Evolutionary conservation across 192 early-diverging fungal species (phyloP).

Genomic region (Chytriomyces sp.): DNA sequence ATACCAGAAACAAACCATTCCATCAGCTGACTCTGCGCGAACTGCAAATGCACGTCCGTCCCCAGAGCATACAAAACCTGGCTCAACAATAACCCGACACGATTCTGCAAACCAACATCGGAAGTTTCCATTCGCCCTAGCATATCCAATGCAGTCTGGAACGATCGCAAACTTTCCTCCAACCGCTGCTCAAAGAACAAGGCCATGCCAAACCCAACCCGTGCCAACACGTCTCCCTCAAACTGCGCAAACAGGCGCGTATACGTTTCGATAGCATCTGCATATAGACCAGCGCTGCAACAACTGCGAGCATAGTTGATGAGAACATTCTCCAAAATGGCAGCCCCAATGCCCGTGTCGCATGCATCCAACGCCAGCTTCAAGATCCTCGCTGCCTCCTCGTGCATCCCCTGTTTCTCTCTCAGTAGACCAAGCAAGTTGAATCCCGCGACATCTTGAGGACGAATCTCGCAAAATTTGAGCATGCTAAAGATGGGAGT

Average conservation of each 20-base stretch:
- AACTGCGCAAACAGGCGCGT: conserved; percentile 32
- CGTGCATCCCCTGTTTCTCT: conserved; percentile 73
- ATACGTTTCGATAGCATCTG: conserved; percentile 61
- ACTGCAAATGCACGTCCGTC: conserved; percentile 68
- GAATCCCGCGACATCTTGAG: conserved; percentile 57
- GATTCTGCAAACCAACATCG: conserved; percentile 56
- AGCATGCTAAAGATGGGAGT: conserved; percentile 53
- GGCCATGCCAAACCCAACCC: conserved; percentile 70
- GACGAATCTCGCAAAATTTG: conserved; percentile 65
- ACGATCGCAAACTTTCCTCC: conserved; percentile 68
- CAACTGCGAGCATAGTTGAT: conserved; percentile 71
- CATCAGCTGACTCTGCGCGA: conserved; percentile 82
- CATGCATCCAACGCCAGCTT: conserved; percentile 43
- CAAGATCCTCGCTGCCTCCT: conserved; percentile 69
- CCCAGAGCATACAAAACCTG: conserved; percentile 92
- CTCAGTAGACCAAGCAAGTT: conserved; percentile 77
- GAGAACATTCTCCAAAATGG: conserved; percentile 56
- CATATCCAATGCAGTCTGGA: conserved; percentile 72
- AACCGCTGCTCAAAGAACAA: conserved; percentile 73
- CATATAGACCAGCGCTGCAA: conserved; percentile 64
- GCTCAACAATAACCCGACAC: conserved; percentile 73
- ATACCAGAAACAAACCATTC: conserved; percentile 54
- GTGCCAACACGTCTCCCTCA: conserved; percentile 18
- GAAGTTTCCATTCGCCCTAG: conserved; percentile 40
- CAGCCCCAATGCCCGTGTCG: conserved; percentile 15